These are phyloP conservation scores for Saccharomycopsis sp. DNA, from an alignment of 805 yeast genomes.

Conservation along the genomic window DNA sequence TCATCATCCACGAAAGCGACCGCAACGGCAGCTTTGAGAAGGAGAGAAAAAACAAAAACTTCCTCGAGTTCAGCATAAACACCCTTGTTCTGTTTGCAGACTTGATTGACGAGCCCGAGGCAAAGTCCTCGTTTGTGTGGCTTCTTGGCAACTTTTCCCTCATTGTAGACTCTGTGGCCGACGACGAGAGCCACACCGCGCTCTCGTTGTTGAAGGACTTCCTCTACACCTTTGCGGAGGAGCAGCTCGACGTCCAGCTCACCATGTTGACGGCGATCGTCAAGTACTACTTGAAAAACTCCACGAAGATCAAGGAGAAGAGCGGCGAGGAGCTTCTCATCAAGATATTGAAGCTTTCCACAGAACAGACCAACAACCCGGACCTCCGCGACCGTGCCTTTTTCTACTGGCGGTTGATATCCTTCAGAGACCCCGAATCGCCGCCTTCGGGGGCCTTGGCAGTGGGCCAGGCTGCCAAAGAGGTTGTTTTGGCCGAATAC, in stretches of 20 bases:
- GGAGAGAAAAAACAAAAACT: neutral
- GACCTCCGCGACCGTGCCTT: constrained; percentile 82
- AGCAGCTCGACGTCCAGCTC: constrained; percentile 67
- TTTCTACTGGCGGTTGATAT: constrained; percentile 77
- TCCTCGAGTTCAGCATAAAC: constrained; percentile 3
- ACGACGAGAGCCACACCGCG: constrained; percentile 32
- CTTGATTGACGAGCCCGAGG: constrained; percentile 65
- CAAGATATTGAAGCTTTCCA: constrained; percentile 54
- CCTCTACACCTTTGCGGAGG: constrained; percentile 46
- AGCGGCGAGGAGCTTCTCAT: constrained; percentile 52
- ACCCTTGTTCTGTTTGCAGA: constrained; percentile 32
- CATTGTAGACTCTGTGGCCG: constrained; percentile 25
- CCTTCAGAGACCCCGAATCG: constrained; percentile 27
- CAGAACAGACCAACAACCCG: constrained; percentile 73
- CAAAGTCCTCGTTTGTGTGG: constrained; percentile 78
- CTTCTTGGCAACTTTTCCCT: constrained; percentile 66
- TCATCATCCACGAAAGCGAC: constrained; percentile 31
- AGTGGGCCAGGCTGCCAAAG: constrained; percentile 27
- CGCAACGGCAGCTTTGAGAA: neutral
- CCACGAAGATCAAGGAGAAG: constrained; percentile 28
- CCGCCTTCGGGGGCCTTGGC: constrained; percentile 27
- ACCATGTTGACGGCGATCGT: constrained; percentile 67
- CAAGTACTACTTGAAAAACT: constrained; percentile 55
- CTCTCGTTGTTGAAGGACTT: constrained; percentile 34
- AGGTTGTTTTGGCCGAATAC: constrained; percentile 50